Base-by-base conservation (phyloP, 1,139 yeast genomes). In the Magnusiomyces sp. region DNA sequence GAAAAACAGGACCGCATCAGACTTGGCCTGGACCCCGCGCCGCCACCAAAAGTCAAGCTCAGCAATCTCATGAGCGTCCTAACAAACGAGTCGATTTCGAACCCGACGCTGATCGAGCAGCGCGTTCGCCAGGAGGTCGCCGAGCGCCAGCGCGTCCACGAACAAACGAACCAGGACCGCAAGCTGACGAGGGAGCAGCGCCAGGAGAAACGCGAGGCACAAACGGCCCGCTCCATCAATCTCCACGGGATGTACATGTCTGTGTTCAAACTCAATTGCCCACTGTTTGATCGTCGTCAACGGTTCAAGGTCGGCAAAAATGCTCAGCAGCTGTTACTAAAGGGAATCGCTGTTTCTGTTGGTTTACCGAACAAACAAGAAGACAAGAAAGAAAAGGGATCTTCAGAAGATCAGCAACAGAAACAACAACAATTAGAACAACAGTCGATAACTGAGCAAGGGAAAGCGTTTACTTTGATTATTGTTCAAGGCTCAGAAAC, bases 81-180 rank as follows among this genome's bases (percentile, higher is more conserved):
- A 46, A 86, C 96, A 2, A 82, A 87, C 60, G 95, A 86, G 54
- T 87, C 94, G n/a, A 83, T 89, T 45, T 74, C 76, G 54, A 95
- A 92, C 61, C 98, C 98, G 0, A 92, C 98, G 0, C 79, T 80
- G 3, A 82, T 90, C 58, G 98, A 92, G 61, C 72, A 74, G 63
- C 67, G 73, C 50, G 97, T 94, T 0, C 72, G 78, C 46, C 67
- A 71, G 40, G 94, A 90, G 55, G 84, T 88, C 9, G 80, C 75
- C 40, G 76, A 77, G 43, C 71, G 99, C 29, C 69, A 70, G 33
- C 58, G 68, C n/a, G 68, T 70, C 45, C 99, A 92, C 65, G 71
- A 77, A 55, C 68, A 69, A 38, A 74, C 67, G 33, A 92, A 92
- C 63, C 75, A 75, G 49, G 76, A 71, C 2, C 71, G 97, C 29